A percentile compares a stretch with the other conserved stretches of the same genome.
Conservation (phyloP, 192 early-diverging fungal genomes). For the Paraglomus brasilianum region DNA sequence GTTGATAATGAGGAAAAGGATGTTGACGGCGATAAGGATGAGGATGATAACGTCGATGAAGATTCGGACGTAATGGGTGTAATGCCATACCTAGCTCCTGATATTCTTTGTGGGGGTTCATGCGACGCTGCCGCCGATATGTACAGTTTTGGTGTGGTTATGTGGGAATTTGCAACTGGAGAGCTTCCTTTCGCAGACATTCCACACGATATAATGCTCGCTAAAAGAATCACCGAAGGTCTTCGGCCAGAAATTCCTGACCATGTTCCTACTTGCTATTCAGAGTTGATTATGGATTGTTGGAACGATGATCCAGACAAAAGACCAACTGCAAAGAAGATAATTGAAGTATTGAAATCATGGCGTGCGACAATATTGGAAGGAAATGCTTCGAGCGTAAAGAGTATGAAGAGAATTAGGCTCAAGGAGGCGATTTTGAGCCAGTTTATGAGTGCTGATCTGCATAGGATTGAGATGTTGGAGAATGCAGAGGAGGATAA, state of each 20-base stretch:
- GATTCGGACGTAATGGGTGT: constrained; percentile 33
- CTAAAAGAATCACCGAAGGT: background rate
- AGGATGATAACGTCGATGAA: too few relatives aligned
- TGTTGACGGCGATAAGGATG: too few relatives aligned
- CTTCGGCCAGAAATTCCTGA: background rate
- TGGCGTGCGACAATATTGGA: background rate
- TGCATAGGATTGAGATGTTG: too few relatives aligned
- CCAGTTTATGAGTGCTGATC: too few relatives aligned
- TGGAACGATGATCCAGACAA: background rate
- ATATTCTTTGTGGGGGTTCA: constrained; percentile 33
- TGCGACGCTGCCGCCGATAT: constrained; percentile 39
- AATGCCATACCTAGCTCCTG: constrained; percentile 42
- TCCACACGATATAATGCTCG: background rate
- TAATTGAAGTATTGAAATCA: background rate
- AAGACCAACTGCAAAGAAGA: background rate
- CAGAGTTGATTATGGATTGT: background rate
- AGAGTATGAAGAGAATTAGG: too few relatives aligned
- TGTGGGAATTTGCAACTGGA: constrained; percentile 43
- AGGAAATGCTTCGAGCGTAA: too few relatives aligned
- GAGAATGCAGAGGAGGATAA: too few relatives aligned
- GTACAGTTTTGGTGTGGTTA: constrained; percentile 43
- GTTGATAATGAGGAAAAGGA: constrained; percentile 36
- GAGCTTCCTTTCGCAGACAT: constrained; percentile 33
- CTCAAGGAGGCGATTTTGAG: too few relatives aligned
- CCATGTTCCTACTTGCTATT: background rate